Conservation (phyloP, 2,329 filamentous ascomycete species). For the Ascochyta fabae region DNA sequence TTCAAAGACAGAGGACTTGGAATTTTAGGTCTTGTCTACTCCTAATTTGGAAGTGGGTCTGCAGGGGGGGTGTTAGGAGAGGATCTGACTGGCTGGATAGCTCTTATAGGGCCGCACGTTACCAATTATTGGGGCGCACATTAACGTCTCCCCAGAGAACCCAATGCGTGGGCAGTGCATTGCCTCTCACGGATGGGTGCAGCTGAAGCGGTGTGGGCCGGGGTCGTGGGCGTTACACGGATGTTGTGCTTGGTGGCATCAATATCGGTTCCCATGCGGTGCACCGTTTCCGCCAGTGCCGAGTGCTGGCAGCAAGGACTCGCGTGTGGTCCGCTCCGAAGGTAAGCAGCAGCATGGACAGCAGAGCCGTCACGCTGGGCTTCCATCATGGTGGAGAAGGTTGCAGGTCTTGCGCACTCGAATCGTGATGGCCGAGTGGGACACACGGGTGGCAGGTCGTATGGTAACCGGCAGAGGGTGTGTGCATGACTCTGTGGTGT, state of each 20-base stretch:
- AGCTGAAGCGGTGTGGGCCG: conserved; percentile 39
- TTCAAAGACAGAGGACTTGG: too few relatives aligned
- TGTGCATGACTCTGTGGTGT: conserved; percentile 10
- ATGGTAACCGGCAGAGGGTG: conserved; percentile 8
- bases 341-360: conserved; percentile 8
- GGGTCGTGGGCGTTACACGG: conserved; percentile 34
- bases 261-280: conserved; percentile 38
- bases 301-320: conserved; percentile 19
- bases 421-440: conserved; percentile 21
- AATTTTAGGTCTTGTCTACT: too few relatives aligned
- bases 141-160: conserved; percentile 4
- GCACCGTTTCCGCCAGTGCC: conserved; percentile 16
- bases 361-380: conserved; percentile 21
- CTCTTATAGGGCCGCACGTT: too few relatives aligned
- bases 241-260: conserved; percentile 40
- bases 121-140: too few relatives aligned
- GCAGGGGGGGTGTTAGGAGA: too few relatives aligned
- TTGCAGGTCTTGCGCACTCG: conserved; percentile 18
- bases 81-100: too few relatives aligned
- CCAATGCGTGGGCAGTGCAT: conserved; percentile 29
- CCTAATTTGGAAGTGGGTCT: too few relatives aligned
- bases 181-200: conserved; percentile 26
- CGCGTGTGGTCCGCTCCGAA: conserved; percentile 20
- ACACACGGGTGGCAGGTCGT: conserved; percentile 14
- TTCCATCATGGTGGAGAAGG: conserved; percentile 32